Conservation (phyloP, 345 rosid genomes). For the Syzygium grande region DNA sequence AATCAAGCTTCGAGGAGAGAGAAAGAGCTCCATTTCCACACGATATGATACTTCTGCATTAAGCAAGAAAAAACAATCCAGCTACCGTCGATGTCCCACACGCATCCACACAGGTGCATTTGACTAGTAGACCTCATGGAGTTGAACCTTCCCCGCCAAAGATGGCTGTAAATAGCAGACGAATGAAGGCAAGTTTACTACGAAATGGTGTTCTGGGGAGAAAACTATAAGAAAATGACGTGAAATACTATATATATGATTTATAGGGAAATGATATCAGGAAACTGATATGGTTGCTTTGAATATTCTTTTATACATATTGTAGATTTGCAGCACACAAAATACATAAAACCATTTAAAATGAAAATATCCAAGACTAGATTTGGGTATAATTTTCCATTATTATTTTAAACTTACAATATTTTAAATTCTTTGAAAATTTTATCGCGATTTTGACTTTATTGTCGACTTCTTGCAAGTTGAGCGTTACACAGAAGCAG, state of each 20-base stretch:
- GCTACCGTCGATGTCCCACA: too few species aligned
- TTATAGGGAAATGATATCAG: too few species aligned
- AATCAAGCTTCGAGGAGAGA: not conserved
- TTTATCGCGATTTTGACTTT: too few species aligned
- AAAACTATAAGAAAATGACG: not conserved
- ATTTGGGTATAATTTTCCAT: too few species aligned
- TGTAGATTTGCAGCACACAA: too few species aligned
- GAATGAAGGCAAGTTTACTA: not conserved
- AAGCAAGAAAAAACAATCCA: not conserved
- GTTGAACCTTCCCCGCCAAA: not conserved
- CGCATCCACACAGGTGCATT: not conserved
- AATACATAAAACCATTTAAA: too few species aligned
- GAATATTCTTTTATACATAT: too few species aligned
- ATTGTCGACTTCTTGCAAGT: not conserved
- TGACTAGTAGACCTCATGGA: not conserved
- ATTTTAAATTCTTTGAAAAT: too few species aligned
- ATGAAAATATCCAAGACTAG: too few species aligned
- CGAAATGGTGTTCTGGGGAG: not conserved
- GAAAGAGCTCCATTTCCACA: not conserved
- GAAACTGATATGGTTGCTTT: too few species aligned
- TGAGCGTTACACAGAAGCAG: not conserved
- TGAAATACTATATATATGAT: not conserved
- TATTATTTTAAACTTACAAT: too few species aligned
- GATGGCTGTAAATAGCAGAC: not conserved
- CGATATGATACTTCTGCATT: not conserved